Evolutionary conservation across 2,329 filamentous ascomycete species (phyloP).

Genomic region (Cercospora nicotianae): DNA sequence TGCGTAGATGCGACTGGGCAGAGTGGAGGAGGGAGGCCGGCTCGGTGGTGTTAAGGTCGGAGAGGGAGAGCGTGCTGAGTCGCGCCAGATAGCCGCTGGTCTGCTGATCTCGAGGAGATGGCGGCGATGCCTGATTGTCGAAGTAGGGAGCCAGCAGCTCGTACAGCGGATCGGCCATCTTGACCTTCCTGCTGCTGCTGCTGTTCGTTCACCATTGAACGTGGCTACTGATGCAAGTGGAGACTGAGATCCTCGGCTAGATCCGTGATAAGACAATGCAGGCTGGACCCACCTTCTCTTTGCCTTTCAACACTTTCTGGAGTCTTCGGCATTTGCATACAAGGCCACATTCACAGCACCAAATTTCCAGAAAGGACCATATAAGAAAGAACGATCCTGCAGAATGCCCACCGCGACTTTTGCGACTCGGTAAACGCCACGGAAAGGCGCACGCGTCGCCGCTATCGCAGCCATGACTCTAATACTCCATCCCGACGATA

Average conservation of each 20-base stretch:
- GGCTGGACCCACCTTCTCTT: not conserved
- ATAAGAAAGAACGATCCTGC: not conserved
- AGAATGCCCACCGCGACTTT: not conserved
- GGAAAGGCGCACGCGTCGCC: not conserved
- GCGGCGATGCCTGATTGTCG: constrained; percentile 44
- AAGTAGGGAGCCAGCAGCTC: constrained; percentile 69
- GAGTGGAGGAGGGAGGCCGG: constrained; percentile 76
- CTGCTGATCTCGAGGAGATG: constrained; percentile 50
- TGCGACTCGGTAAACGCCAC: not conserved
- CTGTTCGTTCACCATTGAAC: not conserved
- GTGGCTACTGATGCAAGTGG: not conserved
- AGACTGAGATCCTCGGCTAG: not conserved
- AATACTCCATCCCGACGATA: constrained; percentile 32
- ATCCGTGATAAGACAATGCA: constrained; percentile 1
- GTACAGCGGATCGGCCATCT: constrained; percentile 62
- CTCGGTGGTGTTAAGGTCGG: constrained; percentile 71
- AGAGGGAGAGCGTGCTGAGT: constrained; percentile 73
- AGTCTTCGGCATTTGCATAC: not conserved
- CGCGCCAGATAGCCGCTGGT: constrained; percentile 72
- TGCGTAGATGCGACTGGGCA: constrained; percentile 76
- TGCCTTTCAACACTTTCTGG: constrained; percentile 3
- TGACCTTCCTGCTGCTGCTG: not conserved
- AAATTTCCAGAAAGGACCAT: no score
- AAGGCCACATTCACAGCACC: not conserved
- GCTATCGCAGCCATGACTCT: constrained; percentile 22